Evolutionary conservation across 139 green algal species (phyloP).

Genomic region (Tetratostichococcus sp.): DNA sequence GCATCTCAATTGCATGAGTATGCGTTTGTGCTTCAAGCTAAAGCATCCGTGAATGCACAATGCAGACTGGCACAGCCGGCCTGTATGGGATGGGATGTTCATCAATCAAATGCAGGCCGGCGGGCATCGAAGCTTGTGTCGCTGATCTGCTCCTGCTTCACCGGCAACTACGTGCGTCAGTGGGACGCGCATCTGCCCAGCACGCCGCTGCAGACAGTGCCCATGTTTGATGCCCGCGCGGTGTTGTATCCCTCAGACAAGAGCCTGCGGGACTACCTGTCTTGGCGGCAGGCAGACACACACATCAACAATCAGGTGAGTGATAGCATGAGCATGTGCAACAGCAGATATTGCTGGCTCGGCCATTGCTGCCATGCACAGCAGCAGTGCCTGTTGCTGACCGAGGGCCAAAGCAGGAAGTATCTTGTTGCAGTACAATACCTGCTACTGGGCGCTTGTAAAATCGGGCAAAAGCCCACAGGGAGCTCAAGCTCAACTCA

Average conservation of each 20-base stretch:
- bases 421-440: conserved; percentile 85
- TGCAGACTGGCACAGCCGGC: no score
- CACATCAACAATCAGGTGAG: conserved; percentile 91
- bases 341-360: no score
- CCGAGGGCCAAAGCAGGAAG: no score
- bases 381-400: no score
- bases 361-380: no score
- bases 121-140: conserved; percentile 82
- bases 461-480: conserved; percentile 38
- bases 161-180: conserved; percentile 70
- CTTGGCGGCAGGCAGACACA: conserved; percentile 89
- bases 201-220: conserved; percentile 51
- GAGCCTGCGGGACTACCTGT: conserved; percentile 82
- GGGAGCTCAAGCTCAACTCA: conserved; percentile 63
- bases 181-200: conserved; percentile 60
- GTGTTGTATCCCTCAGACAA: conserved; percentile 77
- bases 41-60: no score
- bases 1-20: no score
- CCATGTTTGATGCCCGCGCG: conserved; percentile 85
- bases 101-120: conserved; percentile 62
- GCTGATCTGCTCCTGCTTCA: conserved; percentile 80
- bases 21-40: no score
- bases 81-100: no score
- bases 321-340: no score
- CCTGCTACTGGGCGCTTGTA: conserved; percentile 89